Percentiles rank a stretch among this genome's conserved stretches.
Evolutionary conservation across 139 green algal species (phyloP).

Genomic region (Axilococcus clingmanii): DNA sequence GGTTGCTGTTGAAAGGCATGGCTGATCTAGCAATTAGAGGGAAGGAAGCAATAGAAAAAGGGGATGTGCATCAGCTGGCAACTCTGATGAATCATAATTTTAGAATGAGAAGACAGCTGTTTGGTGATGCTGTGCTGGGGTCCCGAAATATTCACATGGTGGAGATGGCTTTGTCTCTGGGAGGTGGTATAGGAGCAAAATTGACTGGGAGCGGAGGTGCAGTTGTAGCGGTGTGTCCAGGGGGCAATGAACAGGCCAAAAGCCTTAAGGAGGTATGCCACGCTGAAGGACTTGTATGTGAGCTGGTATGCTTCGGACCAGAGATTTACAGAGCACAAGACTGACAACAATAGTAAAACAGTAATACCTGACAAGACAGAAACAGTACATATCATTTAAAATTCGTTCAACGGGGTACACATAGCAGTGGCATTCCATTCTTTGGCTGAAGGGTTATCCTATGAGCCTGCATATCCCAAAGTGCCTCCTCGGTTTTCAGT

Average conservation of each 20-base stretch:
- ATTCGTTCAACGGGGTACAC: too few species aligned
- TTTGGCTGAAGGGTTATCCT: too few species aligned
- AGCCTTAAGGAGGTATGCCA: slow-evolving; percentile 16
- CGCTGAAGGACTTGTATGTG: slow-evolving; percentile 3
- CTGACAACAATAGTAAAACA: too few species aligned
- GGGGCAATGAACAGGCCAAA: slow-evolving; percentile 18
- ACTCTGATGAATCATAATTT: slow-evolving; percentile 67
- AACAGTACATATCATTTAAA: too few species aligned
- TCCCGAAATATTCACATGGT: slow-evolving; percentile 69
- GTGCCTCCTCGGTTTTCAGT: too few species aligned
- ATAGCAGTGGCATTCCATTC: too few species aligned
- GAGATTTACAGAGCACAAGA: too few species aligned
- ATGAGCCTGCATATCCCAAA: too few species aligned
- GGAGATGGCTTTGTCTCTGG: slow-evolving; percentile 40
- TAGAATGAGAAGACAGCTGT: slow-evolving; percentile 50
- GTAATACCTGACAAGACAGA: too few species aligned
- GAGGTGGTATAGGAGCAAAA: slow-evolving; percentile 58
- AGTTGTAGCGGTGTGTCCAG: slow-evolving; percentile 51
- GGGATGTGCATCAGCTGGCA: slow-evolving; percentile 33
- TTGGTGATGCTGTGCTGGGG: slow-evolving; percentile 60
- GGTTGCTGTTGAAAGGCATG: slow-evolving; percentile 45
- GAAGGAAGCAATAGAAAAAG: slow-evolving; percentile 28
- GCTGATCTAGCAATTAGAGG: slow-evolving; percentile 45
- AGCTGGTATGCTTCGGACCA: slow-evolving; percentile 8
- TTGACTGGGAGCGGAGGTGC: slow-evolving; percentile 81